Evolutionary conservation across 1,284 basidiomycete species (phyloP).

Genomic region (Volvariella volvacea): DNA sequence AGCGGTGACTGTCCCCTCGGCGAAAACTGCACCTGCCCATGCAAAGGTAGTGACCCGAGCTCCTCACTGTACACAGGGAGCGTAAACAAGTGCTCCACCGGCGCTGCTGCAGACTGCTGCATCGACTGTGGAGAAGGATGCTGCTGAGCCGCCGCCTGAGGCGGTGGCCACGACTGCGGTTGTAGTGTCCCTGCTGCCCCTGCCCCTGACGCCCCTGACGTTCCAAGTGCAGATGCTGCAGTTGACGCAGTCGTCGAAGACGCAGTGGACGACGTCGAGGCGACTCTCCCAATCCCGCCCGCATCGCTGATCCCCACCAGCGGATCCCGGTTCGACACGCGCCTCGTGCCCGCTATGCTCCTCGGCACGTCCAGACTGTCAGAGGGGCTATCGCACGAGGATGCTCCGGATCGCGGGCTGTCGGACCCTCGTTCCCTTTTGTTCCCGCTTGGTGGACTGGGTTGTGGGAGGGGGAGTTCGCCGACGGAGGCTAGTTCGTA

Average conservation of each 20-base stretch:
- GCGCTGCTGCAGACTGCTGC: too few species aligned
- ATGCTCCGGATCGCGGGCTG: slow-evolving; percentile 19
- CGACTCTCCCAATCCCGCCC: too few species aligned
- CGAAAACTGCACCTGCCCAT: slow-evolving; percentile 29
- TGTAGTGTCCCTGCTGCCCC: background rate
- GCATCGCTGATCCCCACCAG: background rate
- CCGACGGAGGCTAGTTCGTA: slow-evolving; percentile 63
- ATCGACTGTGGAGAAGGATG: too few species aligned
- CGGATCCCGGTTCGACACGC: slow-evolving; percentile 7
- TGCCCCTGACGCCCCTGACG: background rate
- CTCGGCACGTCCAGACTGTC: background rate
- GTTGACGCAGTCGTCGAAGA: too few species aligned
- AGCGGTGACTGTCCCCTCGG: slow-evolving; percentile 4
- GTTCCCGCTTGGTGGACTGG: slow-evolving; percentile 37
- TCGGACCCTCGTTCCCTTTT: slow-evolving; percentile 61
- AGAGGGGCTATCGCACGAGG: background rate
- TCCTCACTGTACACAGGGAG: slow-evolving; percentile 58
- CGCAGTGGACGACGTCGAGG: too few species aligned
- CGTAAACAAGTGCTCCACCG: slow-evolving; percentile 15
- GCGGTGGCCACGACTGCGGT: slow-evolving; percentile 2
- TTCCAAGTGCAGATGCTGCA: too few species aligned
- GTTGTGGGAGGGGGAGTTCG: slow-evolving; percentile 54
- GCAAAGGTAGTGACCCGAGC: slow-evolving; percentile 47
- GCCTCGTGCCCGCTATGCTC: slow-evolving; percentile 14
- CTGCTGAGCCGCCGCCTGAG: background rate